Conservation (phyloP, 2,329 filamentous ascomycete species). For the Fusarium ambrosium region DNA sequence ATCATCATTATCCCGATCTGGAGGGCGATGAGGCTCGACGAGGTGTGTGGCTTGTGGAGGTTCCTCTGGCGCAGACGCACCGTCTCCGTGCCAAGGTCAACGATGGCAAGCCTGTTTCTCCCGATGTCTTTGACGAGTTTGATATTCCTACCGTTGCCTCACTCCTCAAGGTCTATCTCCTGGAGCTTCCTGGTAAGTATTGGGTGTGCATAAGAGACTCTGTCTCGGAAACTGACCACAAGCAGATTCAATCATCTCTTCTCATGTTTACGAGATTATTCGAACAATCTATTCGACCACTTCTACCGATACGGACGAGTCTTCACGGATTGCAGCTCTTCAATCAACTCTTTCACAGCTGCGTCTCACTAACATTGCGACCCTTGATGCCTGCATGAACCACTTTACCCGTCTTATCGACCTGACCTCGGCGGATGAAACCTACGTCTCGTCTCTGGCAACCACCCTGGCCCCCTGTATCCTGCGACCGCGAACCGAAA, state of each 20-base stretch:
- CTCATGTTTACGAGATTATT: constrained; percentile 98
- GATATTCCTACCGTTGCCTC: constrained; percentile 96
- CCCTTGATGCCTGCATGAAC: constrained; percentile 97
- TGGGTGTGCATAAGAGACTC: neutral
- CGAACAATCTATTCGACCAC: constrained; percentile 95
- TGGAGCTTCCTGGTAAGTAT: constrained; percentile 88
- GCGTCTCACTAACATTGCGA: constrained; percentile 96
- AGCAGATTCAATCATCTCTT: constrained; percentile 95
- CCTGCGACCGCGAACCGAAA: constrained; percentile 87
- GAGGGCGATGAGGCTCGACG: constrained; percentile 95
- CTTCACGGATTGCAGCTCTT: constrained; percentile 87
- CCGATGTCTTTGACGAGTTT: constrained; percentile 85
- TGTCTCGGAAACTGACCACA: constrained; percentile 43
- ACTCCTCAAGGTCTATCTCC: constrained; percentile 91
- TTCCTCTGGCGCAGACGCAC: constrained; percentile 87
- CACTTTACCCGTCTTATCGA: constrained; percentile 98
- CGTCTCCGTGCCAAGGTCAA: constrained; percentile 87
- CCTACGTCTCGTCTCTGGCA: constrained; percentile 82
- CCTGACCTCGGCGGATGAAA: constrained; percentile 93
- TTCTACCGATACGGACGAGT: constrained; percentile 80
- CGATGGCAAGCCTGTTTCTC: constrained; percentile 83
- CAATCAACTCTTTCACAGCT: constrained; percentile 97
- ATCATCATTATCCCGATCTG: constrained; percentile 96
- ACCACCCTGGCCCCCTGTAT: constrained; percentile 85
- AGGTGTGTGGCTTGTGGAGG: constrained; percentile 94